Percentiles rank a stretch among this genome's conserved stretches.
Evolutionary conservation across 257 asterid species (phyloP).

Genomic region (Solanum paucissectum): DNA sequence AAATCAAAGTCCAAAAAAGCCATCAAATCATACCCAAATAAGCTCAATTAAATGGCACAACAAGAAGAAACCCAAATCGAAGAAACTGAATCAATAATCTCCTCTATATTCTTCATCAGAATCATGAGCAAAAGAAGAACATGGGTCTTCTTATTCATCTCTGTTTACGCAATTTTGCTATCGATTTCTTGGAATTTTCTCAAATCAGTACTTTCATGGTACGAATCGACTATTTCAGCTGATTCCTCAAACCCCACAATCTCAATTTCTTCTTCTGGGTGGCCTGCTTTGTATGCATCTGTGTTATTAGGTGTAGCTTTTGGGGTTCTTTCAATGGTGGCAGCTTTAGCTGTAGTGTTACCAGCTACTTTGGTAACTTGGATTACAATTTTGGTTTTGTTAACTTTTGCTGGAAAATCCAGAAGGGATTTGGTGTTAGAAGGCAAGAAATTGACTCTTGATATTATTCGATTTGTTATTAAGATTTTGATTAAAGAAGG

Average conservation of each 20-base stretch:
- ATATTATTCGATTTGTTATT: conserved; percentile 53
- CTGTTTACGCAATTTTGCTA: conserved; percentile 55
- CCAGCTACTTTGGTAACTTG: conserved; percentile 90
- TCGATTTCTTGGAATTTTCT: conserved; percentile 76
- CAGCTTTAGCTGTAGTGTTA: conserved; percentile 77
- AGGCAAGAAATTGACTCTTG: conserved; percentile 78
- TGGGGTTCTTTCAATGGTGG: conserved; percentile 72
- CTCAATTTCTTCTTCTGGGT: conserved; percentile 14
- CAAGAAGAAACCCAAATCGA: conserved; percentile 1
- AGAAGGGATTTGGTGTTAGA: conserved; percentile 55
- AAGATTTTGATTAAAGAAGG: conserved; percentile 81
- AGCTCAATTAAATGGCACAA: background rate
- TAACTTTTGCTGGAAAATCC: conserved; percentile 76
- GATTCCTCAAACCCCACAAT: background rate
- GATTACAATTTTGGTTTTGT: conserved; percentile 67
- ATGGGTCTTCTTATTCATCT: conserved; percentile 60
- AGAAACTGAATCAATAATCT: background rate
- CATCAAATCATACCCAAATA: background rate
- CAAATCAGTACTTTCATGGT: conserved; percentile 51
- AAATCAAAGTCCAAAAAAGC: background rate
- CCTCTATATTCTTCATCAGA: conserved; percentile 22
- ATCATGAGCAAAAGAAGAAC: conserved; percentile 71
- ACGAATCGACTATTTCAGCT: conserved; percentile 28
- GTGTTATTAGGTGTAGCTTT: conserved; percentile 52
- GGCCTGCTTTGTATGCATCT: conserved; percentile 70